Evolutionary conservation across 176 grass and related monocot species (phyloP), one percentile per base, ranked within the genome.

Genomic region (Lolium rigidum): DNA sequence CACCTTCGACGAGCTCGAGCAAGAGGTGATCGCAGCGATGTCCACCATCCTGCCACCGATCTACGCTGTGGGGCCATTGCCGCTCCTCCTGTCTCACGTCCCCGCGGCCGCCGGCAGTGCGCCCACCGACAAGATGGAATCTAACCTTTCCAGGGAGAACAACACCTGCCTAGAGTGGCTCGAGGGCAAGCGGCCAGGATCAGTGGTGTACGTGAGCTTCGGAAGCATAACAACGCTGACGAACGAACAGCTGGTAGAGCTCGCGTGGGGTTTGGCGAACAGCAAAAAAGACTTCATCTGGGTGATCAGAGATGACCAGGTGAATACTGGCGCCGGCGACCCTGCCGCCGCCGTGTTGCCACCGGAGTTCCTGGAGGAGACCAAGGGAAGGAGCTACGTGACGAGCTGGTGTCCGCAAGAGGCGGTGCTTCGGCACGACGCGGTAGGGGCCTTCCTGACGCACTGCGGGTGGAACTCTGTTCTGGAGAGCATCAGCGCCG

Each of bases 381-480:
- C 69, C 10, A 62, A 67, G 69, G 77, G 5, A 1, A 56, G 76
- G 57, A 9, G 77, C 3, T 6, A 12, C 70, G 47, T 83, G 63
- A 82, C 80, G 3, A 86, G 79, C 84, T 86, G 84, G 88, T 86
- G 88, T 17, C 88, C 78, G 0, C 84, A 90, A 17, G 63, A 35
- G n/a, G 79, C 21, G 55, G 73, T 86, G 79, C 84, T 90, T 46
- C 80, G 44, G 56, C 84, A 90, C 17, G 52, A 43, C 7, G 79
- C 84, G 1, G 14, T 87, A 66, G 91, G 82, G 7, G 74, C 79
- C 18, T 96, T 96, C 50, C 60, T 94, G 73, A 94, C 88, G 22
- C 86, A 91, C 62, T 88, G 92, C 58, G 92, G 92, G 15, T 93
- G 92, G 92, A 94, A 88, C 86, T 94, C 89, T 8, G 9, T 54